Percentiles rank a stretch among this genome's conserved stretches.
Conservation (phyloP, 441 rosid species). For the Erodium trifolium region DNA sequence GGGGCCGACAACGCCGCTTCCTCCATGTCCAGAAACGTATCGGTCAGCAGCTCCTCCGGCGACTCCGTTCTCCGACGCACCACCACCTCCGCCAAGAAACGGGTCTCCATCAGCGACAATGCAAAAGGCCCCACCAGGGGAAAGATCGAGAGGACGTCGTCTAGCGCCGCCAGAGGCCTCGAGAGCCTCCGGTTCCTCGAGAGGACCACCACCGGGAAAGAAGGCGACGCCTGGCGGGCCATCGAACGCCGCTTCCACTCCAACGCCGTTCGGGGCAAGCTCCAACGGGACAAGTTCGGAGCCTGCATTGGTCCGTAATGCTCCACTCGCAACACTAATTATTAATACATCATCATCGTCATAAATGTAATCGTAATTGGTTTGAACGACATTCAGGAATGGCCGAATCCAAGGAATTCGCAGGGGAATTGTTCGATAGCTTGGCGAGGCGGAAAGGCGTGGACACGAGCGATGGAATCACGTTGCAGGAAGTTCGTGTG, state of each 20-base stretch:
- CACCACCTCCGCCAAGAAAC: not conserved
- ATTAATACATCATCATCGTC: too few relatives aligned
- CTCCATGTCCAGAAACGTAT: not conserved
- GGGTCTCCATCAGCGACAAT: not conserved
- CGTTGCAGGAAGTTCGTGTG: constrained; percentile 46
- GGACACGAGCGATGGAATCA: constrained; percentile 42
- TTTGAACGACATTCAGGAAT: constrained; percentile 36
- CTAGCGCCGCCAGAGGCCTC: constrained; percentile 8
- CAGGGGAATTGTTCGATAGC: constrained; percentile 60
- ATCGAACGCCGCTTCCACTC: not conserved
- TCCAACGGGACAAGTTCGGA: not conserved
- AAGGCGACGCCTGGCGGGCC: constrained; percentile 6
- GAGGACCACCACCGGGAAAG: constrained; percentile 8
- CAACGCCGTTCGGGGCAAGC: not conserved
- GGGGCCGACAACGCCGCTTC: not conserved
- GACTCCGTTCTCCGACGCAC: not conserved
- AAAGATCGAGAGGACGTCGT: not conserved
- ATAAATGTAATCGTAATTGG: not conserved
- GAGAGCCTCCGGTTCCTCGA: constrained; percentile 3
- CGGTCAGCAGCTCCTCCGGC: not conserved
- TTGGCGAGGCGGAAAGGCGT: constrained; percentile 60
- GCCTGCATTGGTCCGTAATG: not conserved
- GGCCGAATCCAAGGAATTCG: constrained; percentile 82
- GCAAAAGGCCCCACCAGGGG: not conserved
- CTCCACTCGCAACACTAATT: too few relatives aligned